These are phyloP conservation scores for Ogataea thermomethanolica DNA, from an alignment of 805 yeast species.

Conservation along the genomic window DNA sequence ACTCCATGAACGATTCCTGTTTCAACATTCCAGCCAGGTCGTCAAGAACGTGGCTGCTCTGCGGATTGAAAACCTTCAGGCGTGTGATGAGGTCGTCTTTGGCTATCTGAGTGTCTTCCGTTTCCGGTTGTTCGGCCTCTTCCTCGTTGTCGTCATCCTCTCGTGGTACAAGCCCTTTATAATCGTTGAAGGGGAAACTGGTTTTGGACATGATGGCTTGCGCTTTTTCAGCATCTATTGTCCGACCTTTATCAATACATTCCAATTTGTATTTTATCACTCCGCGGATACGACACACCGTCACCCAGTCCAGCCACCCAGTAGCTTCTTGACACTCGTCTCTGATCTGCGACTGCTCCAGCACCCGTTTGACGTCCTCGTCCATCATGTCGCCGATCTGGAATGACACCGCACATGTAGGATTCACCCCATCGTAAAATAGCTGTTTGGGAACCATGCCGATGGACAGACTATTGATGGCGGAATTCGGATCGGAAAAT, in stretches of 20 bases:
- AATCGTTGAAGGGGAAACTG: conserved; percentile 26
- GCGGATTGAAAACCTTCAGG: conserved; percentile 36
- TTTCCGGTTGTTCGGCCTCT: conserved; percentile 15
- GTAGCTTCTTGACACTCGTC: conserved; percentile 52
- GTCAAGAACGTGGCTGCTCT: conserved; percentile 28
- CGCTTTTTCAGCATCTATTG: conserved; percentile 40
- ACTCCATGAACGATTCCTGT: conserved; percentile 24
- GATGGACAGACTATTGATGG: conserved; percentile 19
- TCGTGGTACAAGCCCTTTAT: conserved; percentile 23
- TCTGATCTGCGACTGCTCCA: conserved; percentile 38
- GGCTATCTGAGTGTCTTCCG: conserved; percentile 6
- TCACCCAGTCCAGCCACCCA: conserved; percentile 76
- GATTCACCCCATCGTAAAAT: conserved; percentile 64
- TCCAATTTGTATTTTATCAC: conserved; percentile 71
- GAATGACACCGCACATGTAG: conserved; percentile 68
- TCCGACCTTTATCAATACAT: conserved; percentile 51
- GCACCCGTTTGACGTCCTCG: conserved; percentile 48
- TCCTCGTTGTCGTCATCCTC: conserved; percentile 36
- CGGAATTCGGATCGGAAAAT: conserved; percentile 23
- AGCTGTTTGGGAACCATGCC: conserved; percentile 43
- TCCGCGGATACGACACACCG: conserved; percentile 61
- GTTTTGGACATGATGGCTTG: conserved; percentile 42
- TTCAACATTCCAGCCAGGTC: conserved; percentile 26
- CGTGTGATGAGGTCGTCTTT: conserved; percentile 35
- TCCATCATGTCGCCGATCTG: conserved; percentile 80